phyloP scores from a whole-genome alignment of 1,284 basidiomycete species.

The Xerocomus minutiporus region DNA sequence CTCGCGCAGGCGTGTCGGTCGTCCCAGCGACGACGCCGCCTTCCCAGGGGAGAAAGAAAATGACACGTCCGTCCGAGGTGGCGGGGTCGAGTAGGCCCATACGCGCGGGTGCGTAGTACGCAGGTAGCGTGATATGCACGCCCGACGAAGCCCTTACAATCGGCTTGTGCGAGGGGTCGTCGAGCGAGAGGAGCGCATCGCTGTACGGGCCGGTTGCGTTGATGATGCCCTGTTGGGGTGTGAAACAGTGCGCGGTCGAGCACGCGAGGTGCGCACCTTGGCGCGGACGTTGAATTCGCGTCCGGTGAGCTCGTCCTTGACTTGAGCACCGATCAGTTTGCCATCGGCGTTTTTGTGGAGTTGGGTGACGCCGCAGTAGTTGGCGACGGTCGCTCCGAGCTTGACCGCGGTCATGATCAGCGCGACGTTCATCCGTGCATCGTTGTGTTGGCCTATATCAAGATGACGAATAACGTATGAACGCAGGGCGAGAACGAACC shows the following conservation, averaged over 20 bases:
- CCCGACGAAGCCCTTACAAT: slow-evolving; percentile 93
- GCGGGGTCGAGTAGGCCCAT: slow-evolving; percentile 96
- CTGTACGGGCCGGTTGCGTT: slow-evolving; percentile 97
- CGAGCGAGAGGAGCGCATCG: slow-evolving; percentile 83
- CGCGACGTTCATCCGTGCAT: slow-evolving; percentile 96
- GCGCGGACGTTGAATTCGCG: slow-evolving; percentile 81
- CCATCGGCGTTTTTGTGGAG: slow-evolving; percentile 70
- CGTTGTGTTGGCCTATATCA: slow-evolving; percentile 87
- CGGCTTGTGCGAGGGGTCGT: slow-evolving; percentile 76
- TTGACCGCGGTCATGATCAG: slow-evolving; percentile 92
- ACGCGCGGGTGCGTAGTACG: slow-evolving; percentile 92
- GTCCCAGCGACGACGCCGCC: slow-evolving; percentile 97
- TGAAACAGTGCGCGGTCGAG: slow-evolving; percentile 1
- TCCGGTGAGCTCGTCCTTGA: slow-evolving; percentile 83
- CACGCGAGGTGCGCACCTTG: slow-evolving; percentile 46
- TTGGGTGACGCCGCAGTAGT: slow-evolving; percentile 84
- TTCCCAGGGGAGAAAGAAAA: slow-evolving; percentile 99
- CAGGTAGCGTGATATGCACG: slow-evolving; percentile 94
- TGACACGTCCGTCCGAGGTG: slow-evolving; percentile 94
- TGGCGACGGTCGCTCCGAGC: slow-evolving; percentile 84
- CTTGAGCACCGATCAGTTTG: slow-evolving; percentile 69
- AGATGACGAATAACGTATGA: neutral
- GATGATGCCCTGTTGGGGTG: slow-evolving; percentile 66
- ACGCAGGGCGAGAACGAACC: slow-evolving; percentile 43
- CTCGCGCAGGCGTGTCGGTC: slow-evolving; percentile 81